Evolutionary conservation across 2,329 filamentous ascomycete species (phyloP).

Genomic region (Biscogniauxia sp.): DNA sequence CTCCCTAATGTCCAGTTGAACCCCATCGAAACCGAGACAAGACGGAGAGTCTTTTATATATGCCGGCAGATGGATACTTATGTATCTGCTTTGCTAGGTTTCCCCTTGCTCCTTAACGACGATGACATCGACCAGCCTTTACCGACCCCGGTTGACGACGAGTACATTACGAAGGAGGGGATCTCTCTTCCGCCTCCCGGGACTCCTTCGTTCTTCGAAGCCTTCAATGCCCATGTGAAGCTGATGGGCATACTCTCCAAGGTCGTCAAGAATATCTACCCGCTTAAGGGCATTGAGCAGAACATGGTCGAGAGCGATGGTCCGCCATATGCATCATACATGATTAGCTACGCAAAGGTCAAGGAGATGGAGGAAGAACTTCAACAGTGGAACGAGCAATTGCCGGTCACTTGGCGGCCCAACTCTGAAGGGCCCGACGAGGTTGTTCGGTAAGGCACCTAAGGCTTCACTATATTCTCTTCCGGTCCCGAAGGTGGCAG

Average conservation of each 20-base stretch:
- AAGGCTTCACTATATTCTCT: conserved; percentile 8
- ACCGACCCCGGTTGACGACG: conserved; percentile 64
- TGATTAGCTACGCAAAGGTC: conserved; percentile 62
- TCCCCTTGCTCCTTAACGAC: conserved; percentile 60
- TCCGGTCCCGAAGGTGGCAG: neutral
- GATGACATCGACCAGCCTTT: conserved; percentile 68
- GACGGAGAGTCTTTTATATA: conserved; percentile 65
- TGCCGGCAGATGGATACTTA: conserved; percentile 70
- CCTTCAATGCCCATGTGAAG: conserved; percentile 64
- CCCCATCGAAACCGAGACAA: conserved; percentile 61
- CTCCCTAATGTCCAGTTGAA: conserved; percentile 62
- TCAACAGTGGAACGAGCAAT: conserved; percentile 59
- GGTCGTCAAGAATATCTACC: conserved; percentile 65
- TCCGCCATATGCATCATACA: conserved; percentile 50
- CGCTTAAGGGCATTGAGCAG: conserved; percentile 55
- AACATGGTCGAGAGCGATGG: conserved; percentile 39
- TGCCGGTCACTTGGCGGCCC: conserved; percentile 76
- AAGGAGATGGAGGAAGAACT: conserved; percentile 64
- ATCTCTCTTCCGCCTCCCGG: conserved; percentile 55
- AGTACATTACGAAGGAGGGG: conserved; percentile 60
- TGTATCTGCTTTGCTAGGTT: conserved; percentile 64
- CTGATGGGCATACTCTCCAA: conserved; percentile 64
- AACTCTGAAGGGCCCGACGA: conserved; percentile 73
- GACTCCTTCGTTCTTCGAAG: conserved; percentile 58
- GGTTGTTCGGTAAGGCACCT: conserved; percentile 65